Base-by-base conservation (phyloP, 495 filamentous ascomycete genomes). In the Penicillium taxi region DNA sequence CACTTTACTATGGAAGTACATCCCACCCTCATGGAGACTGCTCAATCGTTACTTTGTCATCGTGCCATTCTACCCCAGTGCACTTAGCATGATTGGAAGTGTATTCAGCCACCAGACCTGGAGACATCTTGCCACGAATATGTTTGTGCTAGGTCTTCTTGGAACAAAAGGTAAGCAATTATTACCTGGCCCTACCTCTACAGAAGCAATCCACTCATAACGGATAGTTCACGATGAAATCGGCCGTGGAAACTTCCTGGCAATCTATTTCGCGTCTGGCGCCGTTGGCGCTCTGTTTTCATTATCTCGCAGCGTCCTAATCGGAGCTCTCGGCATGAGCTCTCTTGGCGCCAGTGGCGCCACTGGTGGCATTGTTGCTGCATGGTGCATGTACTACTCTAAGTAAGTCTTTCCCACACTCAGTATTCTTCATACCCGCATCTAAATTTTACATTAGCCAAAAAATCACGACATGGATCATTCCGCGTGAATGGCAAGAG, bases 221-320 rank as follows among this genome's bases (percentile, higher is more conserved):
- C 8, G 12, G 19, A 44, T 41, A 72, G 73, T 91, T 9, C 85
- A 94, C 64, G 88, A 95, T 48, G 81, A 94, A 36, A 73, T 96
- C 35, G 90, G 88, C 26, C 75, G 90, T 13, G 87, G 81, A 25
- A 75, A 79, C 41, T 94, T 96, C 60, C 65, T 98, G 3, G 78
- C 81, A 6, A 64, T 94, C 5, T 93, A 86, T 56, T 47, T 93
- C 24, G 60, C 75, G 1, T 66, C 75, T 3, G 89, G 86, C 26
- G 72, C 73, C 0, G 16, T 85, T 9, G 81, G 78, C 20, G 80
- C 79, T 26, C 73, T 85, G 40, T 55, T 66, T 2, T 80, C 77
- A 16, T 63, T 96, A 32, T 49, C 67, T 8, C 56, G 56, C 20
- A 68, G 74, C 32, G 80, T 88, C 21, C 41, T 87, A 7, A 39